Percentiles rank a stretch among this genome's conserved stretches.
phyloP scores from a whole-genome alignment of 2,329 filamentous ascomycete genomes.

The Botrytis fabae region DNA sequence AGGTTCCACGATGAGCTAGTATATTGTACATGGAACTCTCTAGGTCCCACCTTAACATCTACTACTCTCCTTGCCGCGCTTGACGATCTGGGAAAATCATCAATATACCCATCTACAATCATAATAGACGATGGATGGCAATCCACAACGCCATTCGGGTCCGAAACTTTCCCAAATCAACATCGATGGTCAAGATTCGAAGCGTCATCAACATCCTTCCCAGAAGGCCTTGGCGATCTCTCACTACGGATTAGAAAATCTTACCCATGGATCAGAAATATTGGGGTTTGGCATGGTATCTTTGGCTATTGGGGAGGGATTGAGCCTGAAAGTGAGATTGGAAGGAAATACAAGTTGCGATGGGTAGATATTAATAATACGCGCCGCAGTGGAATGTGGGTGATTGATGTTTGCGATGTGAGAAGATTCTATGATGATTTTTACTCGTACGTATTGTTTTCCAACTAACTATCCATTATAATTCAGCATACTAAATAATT shows the following conservation, averaged over 20 bases:
- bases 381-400: constrained; percentile 22
- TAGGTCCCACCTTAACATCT: constrained; percentile 24
- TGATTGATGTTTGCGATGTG: constrained; percentile 24
- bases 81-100: constrained; percentile 17
- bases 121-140: constrained; percentile 32
- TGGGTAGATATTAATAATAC: constrained; percentile 23
- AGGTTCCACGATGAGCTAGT: constrained; percentile 22
- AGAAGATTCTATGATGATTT: constrained; percentile 27
- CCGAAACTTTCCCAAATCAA: constrained; percentile 1
- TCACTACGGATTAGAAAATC: constrained; percentile 12
- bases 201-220: constrained; percentile 24
- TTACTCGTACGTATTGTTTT: constrained; percentile 21
- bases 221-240: constrained; percentile 24
- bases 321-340: constrained; percentile 23
- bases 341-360: constrained; percentile 23
- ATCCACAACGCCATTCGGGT: constrained; percentile 21
- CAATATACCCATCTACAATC: constrained; percentile 26
- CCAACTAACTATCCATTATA: no score
- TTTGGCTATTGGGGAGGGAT: constrained; percentile 29
- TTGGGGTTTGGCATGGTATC: constrained; percentile 30
- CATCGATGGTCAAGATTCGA: constrained; percentile 26
- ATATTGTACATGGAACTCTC: constrained; percentile 29
- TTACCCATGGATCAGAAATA: constrained; percentile 26
- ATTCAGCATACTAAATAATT: no score
- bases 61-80: constrained; percentile 21